Evolutionary conservation across 345 rosid genomes (phyloP).

Genomic region (Sonneratia caseolaris): DNA sequence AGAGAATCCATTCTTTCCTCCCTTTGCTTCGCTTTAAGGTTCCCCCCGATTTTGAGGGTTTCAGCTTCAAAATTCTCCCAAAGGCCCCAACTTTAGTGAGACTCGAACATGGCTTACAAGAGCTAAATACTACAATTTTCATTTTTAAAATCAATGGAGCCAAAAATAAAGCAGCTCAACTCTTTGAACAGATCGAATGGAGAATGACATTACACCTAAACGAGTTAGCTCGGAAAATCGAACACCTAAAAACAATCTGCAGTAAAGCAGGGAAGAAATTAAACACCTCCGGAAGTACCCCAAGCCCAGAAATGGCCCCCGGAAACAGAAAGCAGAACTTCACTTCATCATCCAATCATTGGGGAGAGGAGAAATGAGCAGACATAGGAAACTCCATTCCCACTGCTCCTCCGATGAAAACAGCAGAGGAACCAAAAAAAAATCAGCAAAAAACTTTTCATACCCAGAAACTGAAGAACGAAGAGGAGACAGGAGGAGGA

Average conservation of each 20-base stretch:
- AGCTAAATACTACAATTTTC: not conserved
- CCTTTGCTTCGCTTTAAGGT: not conserved
- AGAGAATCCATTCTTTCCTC: not conserved
- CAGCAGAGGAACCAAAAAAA: not conserved
- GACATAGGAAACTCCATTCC: not conserved
- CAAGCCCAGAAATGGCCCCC: slow-evolving; percentile 1
- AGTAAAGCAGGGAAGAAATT: not conserved
- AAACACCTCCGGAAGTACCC: not conserved
- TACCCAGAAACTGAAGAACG: not conserved
- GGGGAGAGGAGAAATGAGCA: not conserved
- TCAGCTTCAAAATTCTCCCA: not conserved
- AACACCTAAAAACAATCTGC: not conserved
- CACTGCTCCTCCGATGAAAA: not conserved
- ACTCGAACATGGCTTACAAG: not conserved
- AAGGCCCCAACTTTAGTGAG: slow-evolving; percentile 3
- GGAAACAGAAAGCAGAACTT: not conserved
- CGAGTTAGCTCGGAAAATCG: not conserved
- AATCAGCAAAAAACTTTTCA: not conserved
- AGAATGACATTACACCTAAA: not conserved
- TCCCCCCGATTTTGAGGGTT: not conserved
- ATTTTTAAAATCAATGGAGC: slow-evolving; percentile 2
- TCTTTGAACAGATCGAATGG: not conserved
- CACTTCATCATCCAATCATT: not conserved
- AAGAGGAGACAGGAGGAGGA: not conserved
- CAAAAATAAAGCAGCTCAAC: not conserved